A percentile compares a stretch with the other conserved stretches of the same genome.
These are phyloP conservation scores for Pyrenochaeta sp. DNA, from an alignment of 2,329 filamentous ascomycete genomes.

Conservation along the genomic window DNA sequence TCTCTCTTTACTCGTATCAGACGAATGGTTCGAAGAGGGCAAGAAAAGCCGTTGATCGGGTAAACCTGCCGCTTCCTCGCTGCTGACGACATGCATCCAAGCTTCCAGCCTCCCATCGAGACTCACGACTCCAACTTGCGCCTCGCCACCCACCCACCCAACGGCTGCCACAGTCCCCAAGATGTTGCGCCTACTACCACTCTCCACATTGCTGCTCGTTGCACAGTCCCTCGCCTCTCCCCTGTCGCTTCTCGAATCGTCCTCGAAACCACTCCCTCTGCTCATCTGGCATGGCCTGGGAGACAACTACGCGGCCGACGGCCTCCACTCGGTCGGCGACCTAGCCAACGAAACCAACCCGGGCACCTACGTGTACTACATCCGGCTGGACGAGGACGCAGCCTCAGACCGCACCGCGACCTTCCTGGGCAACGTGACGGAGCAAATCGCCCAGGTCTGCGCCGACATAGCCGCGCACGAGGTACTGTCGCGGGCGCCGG, in stretches of 20 bases:
- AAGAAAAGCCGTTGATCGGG: conserved; percentile 16
- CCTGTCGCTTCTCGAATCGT: conserved; percentile 3
- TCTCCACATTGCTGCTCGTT: conserved; percentile 31
- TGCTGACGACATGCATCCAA: conserved; percentile 30
- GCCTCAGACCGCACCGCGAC: conserved; percentile 78
- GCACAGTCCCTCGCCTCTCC: conserved; percentile 23
- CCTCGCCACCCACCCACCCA: conserved; percentile 11
- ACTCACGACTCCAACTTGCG: conserved; percentile 9
- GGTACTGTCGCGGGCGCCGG: conserved; percentile 81
- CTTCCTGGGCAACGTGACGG: conserved; percentile 88
- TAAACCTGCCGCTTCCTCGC: conserved; percentile 18
- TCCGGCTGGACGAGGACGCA: conserved; percentile 73
- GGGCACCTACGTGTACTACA: conserved; percentile 82
- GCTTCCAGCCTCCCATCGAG: conserved; percentile 8
- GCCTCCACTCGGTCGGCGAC: conserved; percentile 73
- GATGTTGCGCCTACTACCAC: conserved; percentile 30
- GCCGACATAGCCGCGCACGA: conserved; percentile 75
- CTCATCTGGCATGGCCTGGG: conserved; percentile 93
- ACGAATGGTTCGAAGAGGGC: background rate
- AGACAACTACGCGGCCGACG: conserved; percentile 78
- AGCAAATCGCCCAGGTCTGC: conserved; percentile 80
- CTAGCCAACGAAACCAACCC: conserved; percentile 77
- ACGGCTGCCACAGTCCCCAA: conserved; percentile 9
- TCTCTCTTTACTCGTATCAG: too few relatives aligned
- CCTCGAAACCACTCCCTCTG: conserved; percentile 69